Evolutionary conservation across 805 yeast genomes (phyloP).

Genomic region (Candida yuanshanica): DNA sequence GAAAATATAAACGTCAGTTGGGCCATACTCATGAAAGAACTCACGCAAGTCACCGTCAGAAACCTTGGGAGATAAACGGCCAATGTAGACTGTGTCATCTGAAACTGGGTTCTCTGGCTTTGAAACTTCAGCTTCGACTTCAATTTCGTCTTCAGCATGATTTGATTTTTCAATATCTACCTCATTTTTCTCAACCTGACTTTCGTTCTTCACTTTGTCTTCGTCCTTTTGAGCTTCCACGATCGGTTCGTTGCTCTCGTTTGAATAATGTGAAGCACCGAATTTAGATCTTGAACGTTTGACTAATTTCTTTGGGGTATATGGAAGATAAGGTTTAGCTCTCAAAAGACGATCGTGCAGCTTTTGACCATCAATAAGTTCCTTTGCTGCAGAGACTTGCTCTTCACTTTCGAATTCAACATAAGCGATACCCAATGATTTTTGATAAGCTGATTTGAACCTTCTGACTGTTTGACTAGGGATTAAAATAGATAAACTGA

Average conservation of each 20-base stretch:
- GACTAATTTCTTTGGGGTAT: conserved; percentile 24
- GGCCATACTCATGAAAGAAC: conserved; percentile 38
- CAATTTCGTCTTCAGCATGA: not conserved
- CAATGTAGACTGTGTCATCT: conserved; percentile 40
- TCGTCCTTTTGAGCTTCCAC: conserved; percentile 3
- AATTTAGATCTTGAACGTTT: conserved; percentile 14
- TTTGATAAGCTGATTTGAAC: conserved; percentile 32
- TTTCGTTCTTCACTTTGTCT: not conserved
- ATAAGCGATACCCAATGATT: conserved; percentile 69
- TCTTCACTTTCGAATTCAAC: conserved; percentile 69
- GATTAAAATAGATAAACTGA: conserved; percentile 36
- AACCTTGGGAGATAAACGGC: conserved; percentile 32
- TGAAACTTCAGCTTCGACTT: not conserved
- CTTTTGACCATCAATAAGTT: conserved; percentile 55
- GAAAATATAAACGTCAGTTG: conserved; percentile 43
- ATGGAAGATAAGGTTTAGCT: conserved; percentile 39
- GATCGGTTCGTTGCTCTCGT: not conserved
- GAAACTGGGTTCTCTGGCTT: conserved; percentile 24
- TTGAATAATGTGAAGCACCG: conserved; percentile 7
- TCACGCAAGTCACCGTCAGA: conserved; percentile 41
- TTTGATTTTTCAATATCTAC: not conserved
- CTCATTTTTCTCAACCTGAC: not conserved
- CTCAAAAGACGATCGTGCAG: conserved; percentile 38
- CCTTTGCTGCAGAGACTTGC: conserved; percentile 59
- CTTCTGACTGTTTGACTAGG: conserved; percentile 51